Conservation (phyloP, 208 protist species). For the Crithidia sp. region DNA sequence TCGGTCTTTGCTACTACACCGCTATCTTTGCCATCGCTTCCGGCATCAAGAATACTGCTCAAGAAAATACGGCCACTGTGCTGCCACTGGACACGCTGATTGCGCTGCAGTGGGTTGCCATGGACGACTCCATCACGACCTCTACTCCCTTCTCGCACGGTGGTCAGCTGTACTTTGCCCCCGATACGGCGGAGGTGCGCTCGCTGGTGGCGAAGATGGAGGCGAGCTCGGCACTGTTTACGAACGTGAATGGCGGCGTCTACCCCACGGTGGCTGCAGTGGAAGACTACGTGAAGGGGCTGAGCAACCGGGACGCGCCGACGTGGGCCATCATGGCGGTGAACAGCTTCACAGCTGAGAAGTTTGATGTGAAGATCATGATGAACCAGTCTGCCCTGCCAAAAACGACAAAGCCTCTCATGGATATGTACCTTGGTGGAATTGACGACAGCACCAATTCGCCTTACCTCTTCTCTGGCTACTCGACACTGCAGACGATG, state of each 20-base stretch:
- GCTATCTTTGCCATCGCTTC: background rate
- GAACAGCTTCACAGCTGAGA: slow-evolving; percentile 30
- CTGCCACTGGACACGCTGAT: slow-evolving; percentile 59
- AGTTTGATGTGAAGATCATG: slow-evolving; percentile 50
- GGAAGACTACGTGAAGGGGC: slow-evolving; percentile 5
- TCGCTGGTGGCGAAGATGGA: slow-evolving; percentile 47
- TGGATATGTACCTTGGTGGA: slow-evolving; percentile 36
- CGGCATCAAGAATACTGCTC: background rate
- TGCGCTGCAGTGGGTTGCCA: slow-evolving; percentile 51
- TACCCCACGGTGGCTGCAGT: slow-evolving; percentile 26
- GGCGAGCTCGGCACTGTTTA: slow-evolving; percentile 35
- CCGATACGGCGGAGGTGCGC: slow-evolving; percentile 35
- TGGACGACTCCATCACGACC: slow-evolving; percentile 1
- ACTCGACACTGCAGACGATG: slow-evolving; percentile 52
- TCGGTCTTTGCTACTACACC: slow-evolving; percentile 30
- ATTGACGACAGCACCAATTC: background rate
- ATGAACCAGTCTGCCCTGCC: slow-evolving; percentile 51
- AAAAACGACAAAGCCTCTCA: background rate
- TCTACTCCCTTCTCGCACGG: slow-evolving; percentile 32
- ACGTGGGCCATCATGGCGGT: slow-evolving; percentile 63
- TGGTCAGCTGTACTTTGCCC: slow-evolving; percentile 55
- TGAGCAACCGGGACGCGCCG: slow-evolving; percentile 17
- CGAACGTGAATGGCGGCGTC: slow-evolving; percentile 44
- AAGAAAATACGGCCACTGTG: slow-evolving; percentile 21
- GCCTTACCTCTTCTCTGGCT: slow-evolving; percentile 53